Base-by-base conservation (phyloP, 257 asterid species). In the Fraxinus cuspidata region DNA sequence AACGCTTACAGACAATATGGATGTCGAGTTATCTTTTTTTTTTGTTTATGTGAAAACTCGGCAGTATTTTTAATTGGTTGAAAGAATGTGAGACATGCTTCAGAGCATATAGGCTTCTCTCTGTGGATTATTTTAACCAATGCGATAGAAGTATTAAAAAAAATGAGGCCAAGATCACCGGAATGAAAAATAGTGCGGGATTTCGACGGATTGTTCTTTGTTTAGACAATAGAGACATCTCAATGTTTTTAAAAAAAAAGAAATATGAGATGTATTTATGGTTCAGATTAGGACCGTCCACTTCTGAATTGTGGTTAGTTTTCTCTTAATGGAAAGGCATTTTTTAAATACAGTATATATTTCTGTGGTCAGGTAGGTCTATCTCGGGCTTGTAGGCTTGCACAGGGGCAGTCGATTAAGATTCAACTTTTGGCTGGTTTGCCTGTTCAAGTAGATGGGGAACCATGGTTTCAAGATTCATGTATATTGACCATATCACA, bases 361-460 rank as follows among this genome's bases (percentile, higher is more conserved):
- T 71, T 74, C 74, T 37, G 78, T 79, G 67, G 69, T 73, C 93
- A 94, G 99, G 97, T 96, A 47, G 99, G 99, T 63, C 91, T 96
- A 70, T 96, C 99, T n/a, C 88, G 92, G 77, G 99, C 99, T 42
- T 89, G 97, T 67, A 88, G 98, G 82, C 93, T 96, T 70, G 98
- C 98, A 47, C 99, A 96, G 86, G 99, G 99, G 64, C 98, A 93
- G 79, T 85, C 85, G 40, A 88, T 96, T 70, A 96, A 96, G 90
- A 96, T 96, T 78, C 98, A 92, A 82, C 91, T 96, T 77, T 88
- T 88, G 29, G 92, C 96, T 85, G 93, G 89, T 75, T 86, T 96
- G 40, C 99, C 99, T 0, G 98, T 96, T 73, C 99, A 96, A 85
- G 77, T 96, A 65, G 99, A 96, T 83, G 99, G 99, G 75, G 99